Evolutionary conservation across 805 yeast species (phyloP).

Genomic region (Candida ovalis): DNA sequence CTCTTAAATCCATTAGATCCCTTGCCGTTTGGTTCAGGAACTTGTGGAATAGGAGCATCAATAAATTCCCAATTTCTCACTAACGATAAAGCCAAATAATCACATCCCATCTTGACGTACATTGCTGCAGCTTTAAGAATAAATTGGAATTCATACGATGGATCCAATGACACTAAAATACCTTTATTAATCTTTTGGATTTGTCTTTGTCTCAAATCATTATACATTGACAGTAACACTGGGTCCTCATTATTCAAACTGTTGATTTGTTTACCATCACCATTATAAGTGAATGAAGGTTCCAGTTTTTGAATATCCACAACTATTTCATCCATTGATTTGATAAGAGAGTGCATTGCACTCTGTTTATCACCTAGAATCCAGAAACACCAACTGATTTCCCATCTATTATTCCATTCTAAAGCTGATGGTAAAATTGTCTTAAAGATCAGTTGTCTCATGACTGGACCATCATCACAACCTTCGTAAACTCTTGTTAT

Average conservation of each 20-base stretch:
- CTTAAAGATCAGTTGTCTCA: slow-evolving; percentile 45
- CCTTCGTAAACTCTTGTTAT: slow-evolving; percentile 72
- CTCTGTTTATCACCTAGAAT: slow-evolving; percentile 43
- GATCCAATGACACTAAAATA: slow-evolving; percentile 44
- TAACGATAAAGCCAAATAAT: slow-evolving; percentile 61
- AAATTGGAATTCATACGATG: slow-evolving; percentile 53
- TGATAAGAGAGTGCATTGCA: slow-evolving; percentile 64
- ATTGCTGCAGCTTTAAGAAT: slow-evolving; percentile 61
- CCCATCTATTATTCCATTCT: slow-evolving; percentile 71
- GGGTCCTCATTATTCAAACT: slow-evolving; percentile 62
- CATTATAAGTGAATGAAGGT: slow-evolving; percentile 29
- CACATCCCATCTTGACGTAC: slow-evolving; percentile 89
- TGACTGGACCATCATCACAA: slow-evolving; percentile 53
- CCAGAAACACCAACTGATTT: slow-evolving; percentile 78
- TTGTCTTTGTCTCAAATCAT: slow-evolving; percentile 42
- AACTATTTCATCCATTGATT: slow-evolving; percentile 42
- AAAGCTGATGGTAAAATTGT: slow-evolving; percentile 56
- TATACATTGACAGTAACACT: slow-evolving; percentile 63
- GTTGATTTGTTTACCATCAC: slow-evolving; percentile 33
- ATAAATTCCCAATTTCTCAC: slow-evolving; percentile 65
- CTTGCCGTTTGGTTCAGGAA: neutral
- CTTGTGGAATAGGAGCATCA: neutral
- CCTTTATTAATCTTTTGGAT: slow-evolving; percentile 42
- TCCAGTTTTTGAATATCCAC: slow-evolving; percentile 25
- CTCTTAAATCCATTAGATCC: neutral